Conservation (phyloP, 2,329 filamentous ascomycete genomes). For the Fusarium veterinarium region DNA sequence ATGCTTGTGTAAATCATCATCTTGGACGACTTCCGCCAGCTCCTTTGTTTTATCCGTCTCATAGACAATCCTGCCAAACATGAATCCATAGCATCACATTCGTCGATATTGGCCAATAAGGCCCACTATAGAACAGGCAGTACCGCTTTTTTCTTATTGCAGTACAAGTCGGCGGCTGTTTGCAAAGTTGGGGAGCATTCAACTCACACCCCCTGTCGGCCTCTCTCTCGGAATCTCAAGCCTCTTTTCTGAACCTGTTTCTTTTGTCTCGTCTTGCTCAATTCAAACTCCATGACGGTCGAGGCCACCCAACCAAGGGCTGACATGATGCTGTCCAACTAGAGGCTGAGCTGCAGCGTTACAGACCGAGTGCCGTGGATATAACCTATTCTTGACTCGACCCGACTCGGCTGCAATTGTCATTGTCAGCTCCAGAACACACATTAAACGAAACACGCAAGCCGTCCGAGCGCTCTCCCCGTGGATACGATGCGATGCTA, state of each 20-base stretch:
- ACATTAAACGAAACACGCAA: constrained; percentile 29
- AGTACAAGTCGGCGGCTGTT: constrained; percentile 7
- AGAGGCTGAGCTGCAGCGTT: constrained; percentile 31
- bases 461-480: constrained; percentile 29
- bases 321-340: constrained; percentile 35
- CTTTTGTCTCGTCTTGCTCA: constrained; percentile 12
- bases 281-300: constrained; percentile 13
- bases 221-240: constrained; percentile 23
- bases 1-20: constrained; percentile 29
- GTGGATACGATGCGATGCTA: constrained; percentile 34
- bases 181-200: background rate
- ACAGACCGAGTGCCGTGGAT: background rate
- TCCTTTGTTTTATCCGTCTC: background rate
- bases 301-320: constrained; percentile 19
- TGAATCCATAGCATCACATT: background rate
- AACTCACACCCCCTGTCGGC: constrained; percentile 20
- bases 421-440: background rate
- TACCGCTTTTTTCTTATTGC: constrained; percentile 25
- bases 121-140: background rate
- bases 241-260: constrained; percentile 9
- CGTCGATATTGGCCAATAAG: background rate
- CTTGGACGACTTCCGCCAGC: constrained; percentile 3
- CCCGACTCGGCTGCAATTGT: background rate
- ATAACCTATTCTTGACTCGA: background rate
- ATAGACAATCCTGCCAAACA: background rate